Evolutionary conservation across 208 protist genomes (phyloP), one percentile per base, ranked within the genome.

Genomic region (Wallacemonas sp.): DNA sequence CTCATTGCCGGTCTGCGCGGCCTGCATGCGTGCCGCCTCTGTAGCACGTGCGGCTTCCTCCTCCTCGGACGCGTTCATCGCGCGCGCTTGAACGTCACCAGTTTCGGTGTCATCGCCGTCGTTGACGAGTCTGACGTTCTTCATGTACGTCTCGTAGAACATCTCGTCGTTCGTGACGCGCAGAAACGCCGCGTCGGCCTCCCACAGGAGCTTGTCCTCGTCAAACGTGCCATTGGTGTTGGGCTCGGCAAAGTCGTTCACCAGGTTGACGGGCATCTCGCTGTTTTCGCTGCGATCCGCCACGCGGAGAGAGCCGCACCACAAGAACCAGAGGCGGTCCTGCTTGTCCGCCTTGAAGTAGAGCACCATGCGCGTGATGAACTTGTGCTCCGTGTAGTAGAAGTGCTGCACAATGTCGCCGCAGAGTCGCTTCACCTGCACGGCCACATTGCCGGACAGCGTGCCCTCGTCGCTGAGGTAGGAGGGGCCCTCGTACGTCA

Each of bases 341-440:
- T 76, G 68, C 29, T 77, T 72, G 55, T 95, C 89, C 1, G 67
- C 65, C 65, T 95, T 95, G 79, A 95, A 95, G 79, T 95, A 95
- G 46, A 93, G 73, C 46, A 95, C 91, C 91, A 96, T 96, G 38
- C 91, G 83, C 2, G 91, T 94, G 70, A 96, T 94, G 63, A 86
- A 87, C 69, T 96, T 96, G 82, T 96, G 88, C 71, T 96, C 87
- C 7, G 87, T 92, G 73, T 89, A 88, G 76, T 91, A 92, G 70
- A 96, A 96, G 73, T 96, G 91, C 57, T 84, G 76, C 18, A 93
- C 85, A 57, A 96, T 93, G 64, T 87, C 65, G 52, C 80, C 75
- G 61, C 91, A 96, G 23, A 96, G 71, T 48, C 77, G 65, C 71
- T 96, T 96, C 55, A 93, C 76, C 23, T 91, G 46, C 12, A 84